These are phyloP conservation scores for Babesia gibsoni DNA, from an alignment of 169 alveolate species.

Conservation along the genomic window DNA sequence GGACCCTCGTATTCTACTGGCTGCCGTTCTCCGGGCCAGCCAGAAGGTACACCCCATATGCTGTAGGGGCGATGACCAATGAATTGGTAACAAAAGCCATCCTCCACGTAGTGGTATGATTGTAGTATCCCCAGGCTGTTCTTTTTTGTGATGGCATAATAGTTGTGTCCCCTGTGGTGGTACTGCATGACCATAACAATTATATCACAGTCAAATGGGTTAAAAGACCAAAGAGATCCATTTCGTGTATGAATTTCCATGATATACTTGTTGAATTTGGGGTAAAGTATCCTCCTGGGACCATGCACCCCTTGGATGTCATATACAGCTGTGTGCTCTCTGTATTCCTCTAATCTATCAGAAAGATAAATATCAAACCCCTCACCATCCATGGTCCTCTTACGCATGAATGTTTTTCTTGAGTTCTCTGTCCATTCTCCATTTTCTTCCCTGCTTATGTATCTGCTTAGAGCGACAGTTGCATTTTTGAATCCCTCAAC, in stretches of 20 bases:
- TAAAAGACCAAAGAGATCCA: neutral
- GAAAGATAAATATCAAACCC: constrained; percentile 2
- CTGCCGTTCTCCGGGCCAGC: no score
- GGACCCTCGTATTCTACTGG: neutral
- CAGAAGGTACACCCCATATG: neutral
- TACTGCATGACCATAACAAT: constrained; percentile 15
- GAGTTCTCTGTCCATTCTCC: neutral
- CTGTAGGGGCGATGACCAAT: neutral
- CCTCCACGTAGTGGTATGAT: neutral
- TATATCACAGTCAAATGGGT: neutral
- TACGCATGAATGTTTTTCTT: neutral
- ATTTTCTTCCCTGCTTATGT: neutral
- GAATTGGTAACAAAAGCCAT: neutral
- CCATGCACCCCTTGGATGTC: neutral
- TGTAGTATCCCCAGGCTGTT: neutral
- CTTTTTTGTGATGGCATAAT: neutral
- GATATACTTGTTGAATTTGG: constrained; percentile 19
- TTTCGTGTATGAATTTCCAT: constrained; percentile 7
- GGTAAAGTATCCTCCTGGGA: neutral
- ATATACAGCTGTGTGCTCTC: constrained; percentile 4
- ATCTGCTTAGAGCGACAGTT: neutral
- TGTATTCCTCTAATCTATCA: neutral
- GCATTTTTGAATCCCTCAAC: constrained; percentile 4
- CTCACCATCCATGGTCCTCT: neutral
- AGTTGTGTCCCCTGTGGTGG: neutral